Conservation (phyloP, 2,329 filamentous ascomycete genomes). For the Rhynchosporium graminicola region DNA sequence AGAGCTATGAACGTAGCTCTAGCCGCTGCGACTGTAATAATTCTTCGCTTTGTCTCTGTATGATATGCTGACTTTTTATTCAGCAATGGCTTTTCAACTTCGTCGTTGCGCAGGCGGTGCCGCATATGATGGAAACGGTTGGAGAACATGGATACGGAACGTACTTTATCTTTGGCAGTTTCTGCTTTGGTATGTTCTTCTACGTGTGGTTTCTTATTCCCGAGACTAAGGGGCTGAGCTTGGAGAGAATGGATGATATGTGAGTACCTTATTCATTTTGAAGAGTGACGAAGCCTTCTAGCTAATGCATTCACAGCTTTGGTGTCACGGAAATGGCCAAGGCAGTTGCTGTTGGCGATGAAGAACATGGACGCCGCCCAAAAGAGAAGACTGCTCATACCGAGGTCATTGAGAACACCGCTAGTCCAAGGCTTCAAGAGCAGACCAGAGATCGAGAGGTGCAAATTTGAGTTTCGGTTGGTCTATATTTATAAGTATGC, state of each 20-base stretch:
- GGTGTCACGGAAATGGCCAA: constrained; percentile 54
- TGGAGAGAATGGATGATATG: constrained; percentile 50
- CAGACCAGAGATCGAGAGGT: constrained; percentile 7
- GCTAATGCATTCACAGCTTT: constrained; percentile 49
- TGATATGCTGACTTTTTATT: too few relatives aligned
- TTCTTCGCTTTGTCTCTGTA: too few relatives aligned
- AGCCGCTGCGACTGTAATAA: constrained; percentile 56
- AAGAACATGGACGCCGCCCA: constrained; percentile 18
- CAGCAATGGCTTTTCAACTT: constrained; percentile 74
- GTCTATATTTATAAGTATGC: neutral
- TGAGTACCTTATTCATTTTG: constrained; percentile 19
- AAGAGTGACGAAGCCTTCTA: constrained; percentile 11
- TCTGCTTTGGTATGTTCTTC: constrained; percentile 60
- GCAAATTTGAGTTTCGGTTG: neutral
- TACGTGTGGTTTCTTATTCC: constrained; percentile 48
- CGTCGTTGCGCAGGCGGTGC: constrained; percentile 66
- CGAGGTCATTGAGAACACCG: constrained; percentile 26
- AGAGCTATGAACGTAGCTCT: constrained; percentile 68
- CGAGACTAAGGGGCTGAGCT: constrained; percentile 66
- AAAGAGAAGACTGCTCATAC: constrained; percentile 18
- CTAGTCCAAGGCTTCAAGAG: constrained; percentile 8
- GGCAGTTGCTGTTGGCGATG: constrained; percentile 22
- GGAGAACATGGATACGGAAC: constrained; percentile 53
- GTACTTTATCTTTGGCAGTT: constrained; percentile 69
- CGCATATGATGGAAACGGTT: constrained; percentile 64